Conservation (phyloP, 495 filamentous ascomycete species). For the Neurospora tetraspora region DNA sequence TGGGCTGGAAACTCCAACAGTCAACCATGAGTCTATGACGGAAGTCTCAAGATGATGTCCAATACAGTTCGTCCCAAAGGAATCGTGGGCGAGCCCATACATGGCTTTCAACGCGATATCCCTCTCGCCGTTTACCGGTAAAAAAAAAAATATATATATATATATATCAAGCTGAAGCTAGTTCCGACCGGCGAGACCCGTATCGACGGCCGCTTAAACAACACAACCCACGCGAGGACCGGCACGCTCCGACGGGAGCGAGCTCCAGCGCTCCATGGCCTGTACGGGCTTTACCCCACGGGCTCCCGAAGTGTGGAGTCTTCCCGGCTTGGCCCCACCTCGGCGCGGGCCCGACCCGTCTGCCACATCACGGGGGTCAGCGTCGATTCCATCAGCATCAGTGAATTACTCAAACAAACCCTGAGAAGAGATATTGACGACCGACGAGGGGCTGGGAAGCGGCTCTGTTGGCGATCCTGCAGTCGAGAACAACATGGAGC, state of each 20-base stretch:
- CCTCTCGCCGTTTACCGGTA: background rate
- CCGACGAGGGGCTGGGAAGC: background rate
- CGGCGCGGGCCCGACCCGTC: background rate
- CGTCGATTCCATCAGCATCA: background rate
- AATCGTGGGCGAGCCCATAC: background rate
- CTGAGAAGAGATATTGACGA: background rate
- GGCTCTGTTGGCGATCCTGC: no score
- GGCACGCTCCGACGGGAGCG: background rate
- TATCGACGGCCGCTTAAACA: background rate
- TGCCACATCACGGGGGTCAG: background rate
- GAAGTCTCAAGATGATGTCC: background rate
- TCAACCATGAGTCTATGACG: background rate
- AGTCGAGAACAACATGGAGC: no score
- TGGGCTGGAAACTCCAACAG: background rate
- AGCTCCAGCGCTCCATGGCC: background rate
- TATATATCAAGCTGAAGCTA: background rate
- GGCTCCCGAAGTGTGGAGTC: background rate
- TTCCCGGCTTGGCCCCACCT: background rate
- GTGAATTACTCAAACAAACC: background rate
- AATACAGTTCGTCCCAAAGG: background rate
- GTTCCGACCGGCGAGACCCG: background rate
- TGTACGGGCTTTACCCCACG: background rate
- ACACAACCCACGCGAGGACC: background rate
- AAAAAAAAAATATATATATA: background rate
- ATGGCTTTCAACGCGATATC: background rate